phyloP scores from a whole-genome alignment of 2,329 filamentous ascomycete genomes.

The Aspergillus ruber region DNA sequence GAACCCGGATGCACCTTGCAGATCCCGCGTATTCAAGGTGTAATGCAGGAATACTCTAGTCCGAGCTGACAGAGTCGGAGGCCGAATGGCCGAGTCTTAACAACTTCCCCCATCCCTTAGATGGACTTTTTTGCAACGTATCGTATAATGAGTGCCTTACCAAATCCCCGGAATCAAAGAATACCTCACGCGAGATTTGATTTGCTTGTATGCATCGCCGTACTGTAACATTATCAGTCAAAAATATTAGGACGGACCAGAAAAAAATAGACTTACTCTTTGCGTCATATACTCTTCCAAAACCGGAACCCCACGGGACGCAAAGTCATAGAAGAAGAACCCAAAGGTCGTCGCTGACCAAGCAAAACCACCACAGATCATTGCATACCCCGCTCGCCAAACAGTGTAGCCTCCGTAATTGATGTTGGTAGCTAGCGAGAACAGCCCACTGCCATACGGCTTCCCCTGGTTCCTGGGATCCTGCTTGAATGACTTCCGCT shows the following conservation, averaged over 20 bases:
- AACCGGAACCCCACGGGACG: slow-evolving; percentile 38
- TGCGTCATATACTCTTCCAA: slow-evolving; percentile 46
- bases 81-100: too few species aligned
- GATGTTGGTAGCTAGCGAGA: slow-evolving; percentile 45
- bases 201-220: slow-evolving; percentile 5
- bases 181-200: slow-evolving; percentile 6
- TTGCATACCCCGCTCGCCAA: slow-evolving; percentile 46
- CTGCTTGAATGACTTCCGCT: slow-evolving; percentile 49
- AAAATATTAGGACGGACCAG: neutral
- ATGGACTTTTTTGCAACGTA: too few species aligned
- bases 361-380: slow-evolving; percentile 43
- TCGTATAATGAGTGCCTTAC: neutral
- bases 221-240: slow-evolving; percentile 4
- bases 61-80: too few species aligned
- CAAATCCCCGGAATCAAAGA: slow-evolving; percentile 7
- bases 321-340: slow-evolving; percentile 44
- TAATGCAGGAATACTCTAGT: too few species aligned
- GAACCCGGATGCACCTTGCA: too few species aligned
- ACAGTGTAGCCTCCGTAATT: slow-evolving; percentile 51
- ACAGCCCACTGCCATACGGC: slow-evolving; percentile 46
- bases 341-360: slow-evolving; percentile 36
- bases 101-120: too few species aligned
- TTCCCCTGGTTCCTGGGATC: slow-evolving; percentile 48
- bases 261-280: slow-evolving; percentile 13
- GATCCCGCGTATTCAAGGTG: too few species aligned